Evolutionary conservation across 306 rosid genomes (phyloP), one percentile per base, ranked within the genome.

Genomic region (Cucumis melo): DNA sequence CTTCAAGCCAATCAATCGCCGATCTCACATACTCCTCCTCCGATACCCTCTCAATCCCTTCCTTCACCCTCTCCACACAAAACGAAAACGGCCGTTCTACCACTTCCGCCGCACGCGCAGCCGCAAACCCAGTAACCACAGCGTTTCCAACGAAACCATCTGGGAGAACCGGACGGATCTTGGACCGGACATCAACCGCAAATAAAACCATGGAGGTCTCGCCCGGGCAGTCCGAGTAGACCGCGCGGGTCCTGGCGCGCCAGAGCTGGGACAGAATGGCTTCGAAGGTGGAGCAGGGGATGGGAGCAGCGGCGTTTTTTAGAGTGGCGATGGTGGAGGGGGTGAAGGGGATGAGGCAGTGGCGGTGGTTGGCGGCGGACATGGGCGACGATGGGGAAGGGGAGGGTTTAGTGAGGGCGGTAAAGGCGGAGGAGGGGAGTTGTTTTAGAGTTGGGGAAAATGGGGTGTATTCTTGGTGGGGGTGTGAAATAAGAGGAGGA

Each of bases 1-100:
- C 78, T 77, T 85, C 93, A 20, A 89, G 85, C 93, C 93, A 89
- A 77, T 85, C 88, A 24, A 87, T 71, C 13, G 86, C 86, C 4
- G 93, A 87, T 63, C 84, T 79, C 7, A 87, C 82, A 56, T 89
- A 89, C 80, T 84, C 88, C 39, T 85, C 84, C 73, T 81, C 80
- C 73, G 86, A 73, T 62, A 89, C 79, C 60, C 88, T 85, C 72
- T 87, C 88, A 27, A 85, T 46, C 67, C 91, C 91, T 68, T 84
- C 88, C 80, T 84, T 82, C 44, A 82, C 91, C 78, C 81, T 85
- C 59, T 80, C 80, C 53, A 82, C 75, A 20, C 58, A 77, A 51
- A 9, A 79, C 57, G 62, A 79, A 64, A 70, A 85, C 9, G 84
- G 87, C 9, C 67, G 54, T 77, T 79, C 87, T 72, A 38, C 74